A percentile compares a stretch with the other conserved stretches of the same genome.
Evolutionary conservation across 2,329 filamentous ascomycete genomes (phyloP).

Genomic region (Colletotrichum brevisporum): DNA sequence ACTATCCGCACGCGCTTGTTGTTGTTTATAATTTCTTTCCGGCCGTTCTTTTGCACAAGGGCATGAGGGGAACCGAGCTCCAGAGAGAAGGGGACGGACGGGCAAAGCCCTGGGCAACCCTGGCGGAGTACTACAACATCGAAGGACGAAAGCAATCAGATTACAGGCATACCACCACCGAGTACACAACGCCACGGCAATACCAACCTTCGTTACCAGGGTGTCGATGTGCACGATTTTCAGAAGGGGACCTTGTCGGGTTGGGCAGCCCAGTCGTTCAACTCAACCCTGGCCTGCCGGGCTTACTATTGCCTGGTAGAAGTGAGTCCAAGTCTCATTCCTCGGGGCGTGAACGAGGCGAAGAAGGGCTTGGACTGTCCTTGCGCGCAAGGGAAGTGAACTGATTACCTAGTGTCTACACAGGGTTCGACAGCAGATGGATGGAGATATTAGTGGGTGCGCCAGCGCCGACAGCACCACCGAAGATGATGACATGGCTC

Average conservation of each 20-base stretch:
- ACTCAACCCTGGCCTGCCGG: background rate
- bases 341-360: conserved; percentile 17
- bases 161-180: too few relatives aligned
- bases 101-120: background rate
- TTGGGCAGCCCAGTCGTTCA: conserved; percentile 8
- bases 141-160: background rate
- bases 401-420: conserved; percentile 21
- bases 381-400: background rate
- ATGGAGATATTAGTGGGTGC: conserved; percentile 17
- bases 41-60: background rate
- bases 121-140: background rate
- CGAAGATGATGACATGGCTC: background rate
- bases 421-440: conserved; percentile 14
- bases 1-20: too few relatives aligned
- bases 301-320: background rate
- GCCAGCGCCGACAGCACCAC: conserved; percentile 17
- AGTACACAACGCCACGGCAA: background rate
- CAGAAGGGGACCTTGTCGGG: conserved; percentile 20
- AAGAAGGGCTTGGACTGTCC: conserved; percentile 13
- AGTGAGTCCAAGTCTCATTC: conserved; percentile 18
- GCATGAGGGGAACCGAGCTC: background rate
- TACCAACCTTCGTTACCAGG: conserved; percentile 19
- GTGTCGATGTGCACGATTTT: background rate
- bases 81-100: background rate
- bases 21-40: too few relatives aligned